A percentile compares a stretch with the other conserved stretches of the same genome.
phyloP scores from a whole-genome alignment of 495 filamentous ascomycete species.

The Penicillium tannophilum region DNA sequence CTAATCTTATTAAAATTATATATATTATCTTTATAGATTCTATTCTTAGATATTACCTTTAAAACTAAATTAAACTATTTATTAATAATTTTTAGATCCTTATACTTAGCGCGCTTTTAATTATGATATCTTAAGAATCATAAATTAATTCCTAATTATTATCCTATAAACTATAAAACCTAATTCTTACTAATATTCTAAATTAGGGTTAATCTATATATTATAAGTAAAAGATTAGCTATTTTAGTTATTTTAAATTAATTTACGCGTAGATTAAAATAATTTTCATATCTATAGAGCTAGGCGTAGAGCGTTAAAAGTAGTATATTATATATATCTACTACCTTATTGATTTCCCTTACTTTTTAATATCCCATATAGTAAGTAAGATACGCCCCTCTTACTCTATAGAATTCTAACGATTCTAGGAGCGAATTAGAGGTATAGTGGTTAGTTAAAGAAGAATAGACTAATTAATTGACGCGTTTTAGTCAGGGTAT shows the following conservation, averaged over 20 bases:
- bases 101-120: neutral
- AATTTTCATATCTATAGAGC: neutral
- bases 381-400: slow-evolving; percentile 1
- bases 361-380: slow-evolving; percentile 2
- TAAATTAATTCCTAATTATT: neutral
- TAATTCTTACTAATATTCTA: slow-evolving; percentile 3
- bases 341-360: neutral
- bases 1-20: too few relatives aligned
- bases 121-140: neutral
- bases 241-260: slow-evolving; percentile 4
- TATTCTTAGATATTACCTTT: too few relatives aligned
- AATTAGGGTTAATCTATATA: neutral
- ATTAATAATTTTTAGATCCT: too few relatives aligned
- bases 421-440: slow-evolving; percentile 3
- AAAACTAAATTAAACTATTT: too few relatives aligned
- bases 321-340: slow-evolving; percentile 1
- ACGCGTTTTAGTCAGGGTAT: slow-evolving; percentile 1
- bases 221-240: slow-evolving; percentile 2
- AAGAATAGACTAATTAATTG: neutral
- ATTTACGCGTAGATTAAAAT: neutral
- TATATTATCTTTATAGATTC: too few relatives aligned
- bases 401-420: neutral
- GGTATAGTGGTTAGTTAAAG: neutral
- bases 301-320: neutral
- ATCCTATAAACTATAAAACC: neutral